These are phyloP conservation scores for Brassica juncea DNA, from an alignment of 345 rosid species.

Conservation along the genomic window DNA sequence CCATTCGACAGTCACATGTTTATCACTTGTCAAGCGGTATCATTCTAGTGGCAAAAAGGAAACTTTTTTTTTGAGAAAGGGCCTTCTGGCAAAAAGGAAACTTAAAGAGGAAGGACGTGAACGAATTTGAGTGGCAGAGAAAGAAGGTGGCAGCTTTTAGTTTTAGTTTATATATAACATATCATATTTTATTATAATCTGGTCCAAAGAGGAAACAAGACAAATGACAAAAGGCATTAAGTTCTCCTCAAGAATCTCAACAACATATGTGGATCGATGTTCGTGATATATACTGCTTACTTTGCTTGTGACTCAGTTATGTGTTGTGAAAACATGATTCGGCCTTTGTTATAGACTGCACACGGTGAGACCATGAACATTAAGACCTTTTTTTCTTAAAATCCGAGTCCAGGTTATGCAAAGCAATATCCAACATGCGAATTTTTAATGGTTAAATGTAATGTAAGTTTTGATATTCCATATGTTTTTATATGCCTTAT, in stretches of 20 bases:
- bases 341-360: not conserved
- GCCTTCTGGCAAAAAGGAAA: not conserved
- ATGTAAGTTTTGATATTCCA: not conserved
- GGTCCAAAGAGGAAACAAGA: constrained; percentile 36
- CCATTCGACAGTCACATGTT: constrained; percentile 30
- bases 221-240: constrained; percentile 32
- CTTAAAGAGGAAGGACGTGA: constrained; percentile 15
- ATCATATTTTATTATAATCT: not conserved
- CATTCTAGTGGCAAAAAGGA: not conserved
- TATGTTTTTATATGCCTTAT: too few species aligned
- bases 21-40: constrained; percentile 21
- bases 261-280: constrained; percentile 37
- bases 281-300: constrained; percentile 21
- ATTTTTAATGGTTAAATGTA: not conserved
- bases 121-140: constrained; percentile 36
- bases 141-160: constrained; percentile 38
- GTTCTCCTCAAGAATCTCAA: constrained; percentile 30
- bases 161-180: not conserved
- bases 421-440: not conserved
- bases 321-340: constrained; percentile 10
- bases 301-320: constrained; percentile 34
- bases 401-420: constrained; percentile 1
- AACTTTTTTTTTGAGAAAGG: not conserved
- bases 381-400: too few species aligned
- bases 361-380: constrained; percentile 20